A percentile compares a stretch with the other conserved stretches of the same genome.
phyloP scores from a whole-genome alignment of 1,284 basidiomycete species.

The Cutaneotrichosporon curvatum region DNA sequence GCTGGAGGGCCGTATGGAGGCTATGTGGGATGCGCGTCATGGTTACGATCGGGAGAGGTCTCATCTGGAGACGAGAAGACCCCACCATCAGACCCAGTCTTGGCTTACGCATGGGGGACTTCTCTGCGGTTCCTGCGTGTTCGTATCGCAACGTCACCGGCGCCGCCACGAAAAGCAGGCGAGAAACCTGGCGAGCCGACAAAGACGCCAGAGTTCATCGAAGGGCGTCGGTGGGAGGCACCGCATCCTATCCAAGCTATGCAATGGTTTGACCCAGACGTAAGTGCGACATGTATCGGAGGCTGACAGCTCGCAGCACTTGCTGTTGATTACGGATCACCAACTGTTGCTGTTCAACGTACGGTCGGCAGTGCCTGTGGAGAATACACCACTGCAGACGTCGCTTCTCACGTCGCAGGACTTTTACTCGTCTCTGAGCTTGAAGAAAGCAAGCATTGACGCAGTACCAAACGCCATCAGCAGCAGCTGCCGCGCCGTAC shows the following conservation, averaged over 20 bases:
- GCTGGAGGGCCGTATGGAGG: conserved; percentile 46
- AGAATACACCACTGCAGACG: conserved; percentile 37
- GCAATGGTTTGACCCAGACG: conserved; percentile 49
- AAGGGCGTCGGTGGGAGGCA: conserved; percentile 37
- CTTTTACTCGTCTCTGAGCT: conserved; percentile 21
- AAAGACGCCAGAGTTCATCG: conserved; percentile 38
- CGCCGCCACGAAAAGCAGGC: conserved; percentile 1
- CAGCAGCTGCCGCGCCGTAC: conserved; percentile 73
- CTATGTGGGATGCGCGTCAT: conserved; percentile 61
- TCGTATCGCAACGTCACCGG: conserved; percentile 25
- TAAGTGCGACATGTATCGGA: conserved; percentile 19
- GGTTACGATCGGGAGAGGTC: conserved; percentile 56
- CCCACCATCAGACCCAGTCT: conserved; percentile 51
- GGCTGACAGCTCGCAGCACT: conserved; percentile 31
- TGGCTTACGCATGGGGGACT: conserved; percentile 77
- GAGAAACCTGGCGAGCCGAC: conserved; percentile 10
- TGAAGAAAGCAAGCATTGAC: conserved; percentile 6
- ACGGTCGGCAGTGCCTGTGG: conserved; percentile 41
- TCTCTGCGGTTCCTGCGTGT: conserved; percentile 60
- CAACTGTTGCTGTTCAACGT: conserved; percentile 67
- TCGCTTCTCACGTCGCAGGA: conserved; percentile 36
- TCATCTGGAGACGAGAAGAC: conserved; percentile 1
- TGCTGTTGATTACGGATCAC: conserved; percentile 52
- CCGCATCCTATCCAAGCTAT: conserved; percentile 44
- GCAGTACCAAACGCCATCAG: conserved; percentile 45